Base-by-base conservation (phyloP, 1,284 basidiomycete species). In the Malassezia brasiliensis region DNA sequence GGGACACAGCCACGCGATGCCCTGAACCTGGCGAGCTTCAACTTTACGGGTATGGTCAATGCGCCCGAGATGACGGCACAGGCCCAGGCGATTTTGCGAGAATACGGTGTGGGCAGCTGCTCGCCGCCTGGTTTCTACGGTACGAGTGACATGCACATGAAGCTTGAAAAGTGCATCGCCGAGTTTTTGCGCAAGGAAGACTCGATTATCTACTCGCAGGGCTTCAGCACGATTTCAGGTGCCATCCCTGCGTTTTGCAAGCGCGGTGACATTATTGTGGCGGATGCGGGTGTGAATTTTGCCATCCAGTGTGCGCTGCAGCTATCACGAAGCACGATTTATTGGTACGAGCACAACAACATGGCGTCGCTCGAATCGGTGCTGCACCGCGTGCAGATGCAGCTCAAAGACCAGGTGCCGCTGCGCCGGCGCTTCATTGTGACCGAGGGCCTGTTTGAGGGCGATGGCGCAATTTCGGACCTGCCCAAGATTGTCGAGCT, bases 121-220 rank as follows among this genome's bases (percentile, higher is more conserved):
- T 91, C 93, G 14, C 94, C 94, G 36, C 86, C 91, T 31, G 90
- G 91, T 8, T 99, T 99, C 79, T 98, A 98, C 76, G 94, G 94
- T 20, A 94, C 87, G 9, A 82, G 96, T 57, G 93, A 98, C 66
- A 88, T 94, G 8, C 93, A 98, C 74, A 84, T 88, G 72, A 81
- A 86, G 46, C 79, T 96, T 59, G 94, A 98, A 77, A 80, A 82
- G 44, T 84, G 91, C 59, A 84, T 99, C 52, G 87, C 91, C 9
- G 83, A 86, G 45, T 96, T 96, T 76, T 79, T 98, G 39, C 88
- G 89, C 15, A 85, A 87, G 2, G 89, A 96, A 74, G 80, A 84
- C 1, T 79, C 86, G 36, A 98, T 98, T 75, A 82, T 96, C 63
- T 98, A 98, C 77, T 85, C 90, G 2, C 94, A 98, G 77, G 86